Evolutionary conservation across 208 protist genomes (phyloP), one percentile per base, ranked within the genome.

Genomic region (Tetramitus jugosus): DNA sequence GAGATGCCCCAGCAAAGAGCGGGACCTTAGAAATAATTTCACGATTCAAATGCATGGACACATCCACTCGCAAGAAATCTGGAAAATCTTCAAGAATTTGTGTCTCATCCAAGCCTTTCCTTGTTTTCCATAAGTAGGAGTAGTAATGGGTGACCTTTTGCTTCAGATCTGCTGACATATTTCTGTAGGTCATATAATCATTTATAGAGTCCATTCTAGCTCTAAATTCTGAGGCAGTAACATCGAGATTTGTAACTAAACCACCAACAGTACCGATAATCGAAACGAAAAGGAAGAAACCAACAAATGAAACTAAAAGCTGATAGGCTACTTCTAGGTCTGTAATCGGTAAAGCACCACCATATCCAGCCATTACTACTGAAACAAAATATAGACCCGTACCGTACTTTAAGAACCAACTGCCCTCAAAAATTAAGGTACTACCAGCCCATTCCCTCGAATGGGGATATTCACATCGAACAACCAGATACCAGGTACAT

Each of bases 21-120:
- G 43, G n/a, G 7, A 79, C 76, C 31, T 84, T 84, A 31, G 40
- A 35, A 29, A 84, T 80, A 60, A 85, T 84, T 6, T 81, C 77
- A 23, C 17, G n/a, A 78, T 84, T 84, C 14, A 84, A n/a, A 56
- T 79, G 45, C 42, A 84, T 45, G 20, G 39, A 46, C 43, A 84
- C 82, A 46, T 84, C 82, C 4, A 69, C 56, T 60, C 80, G 81
- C 26, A 84, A 61, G 62, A 82, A 85, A 65, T 42, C 49, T 29
- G 82, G 82, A 2, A 84, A 49, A 68, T 85, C 81, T 17, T 42
- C 1, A 26, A 84, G 26, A 26, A 82, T 78, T 42, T 84, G 37
- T n/a, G 72, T 75, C 42, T 84, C 77, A 40, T 84, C 82, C 62
- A 84, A 79, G 6, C 81, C 82, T 39, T 84, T 83, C 40, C 82